A percentile compares a stretch with the other conserved stretches of the same genome.
These are phyloP conservation scores for Micromonas commoda DNA, from an alignment of 139 green algal species.

Conservation along the genomic window DNA sequence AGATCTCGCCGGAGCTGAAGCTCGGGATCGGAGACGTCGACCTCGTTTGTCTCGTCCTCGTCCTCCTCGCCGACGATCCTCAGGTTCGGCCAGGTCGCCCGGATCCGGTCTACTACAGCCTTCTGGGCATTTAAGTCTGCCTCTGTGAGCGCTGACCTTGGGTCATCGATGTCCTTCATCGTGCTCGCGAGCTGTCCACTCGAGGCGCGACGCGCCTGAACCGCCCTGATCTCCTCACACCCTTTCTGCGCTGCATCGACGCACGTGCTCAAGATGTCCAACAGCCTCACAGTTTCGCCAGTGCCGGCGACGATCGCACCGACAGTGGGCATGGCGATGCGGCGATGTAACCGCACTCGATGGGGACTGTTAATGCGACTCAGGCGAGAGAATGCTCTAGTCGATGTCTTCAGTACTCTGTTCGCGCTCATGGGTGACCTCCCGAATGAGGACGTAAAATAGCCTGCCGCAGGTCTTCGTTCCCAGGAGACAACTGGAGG, in stretches of 20 bases:
- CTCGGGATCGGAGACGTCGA: not conserved
- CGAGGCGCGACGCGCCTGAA: not conserved
- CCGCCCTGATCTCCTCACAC: constrained; percentile 17
- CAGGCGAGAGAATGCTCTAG: too few relatives aligned
- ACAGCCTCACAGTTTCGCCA: not conserved
- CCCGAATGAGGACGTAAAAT: too few relatives aligned
- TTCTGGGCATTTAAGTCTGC: constrained; percentile 23
- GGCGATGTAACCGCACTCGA: too few relatives aligned
- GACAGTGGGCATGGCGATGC: too few relatives aligned
- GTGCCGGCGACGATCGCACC: not conserved
- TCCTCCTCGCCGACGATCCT: constrained; percentile 33
- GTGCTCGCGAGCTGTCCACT: constrained; percentile 5
- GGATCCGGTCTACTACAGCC: constrained; percentile 14
- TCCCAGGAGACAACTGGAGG: too few relatives aligned
- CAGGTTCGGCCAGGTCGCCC: not conserved
- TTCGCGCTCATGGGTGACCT: too few relatives aligned
- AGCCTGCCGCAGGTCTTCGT: too few relatives aligned
- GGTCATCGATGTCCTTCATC: constrained; percentile 17
- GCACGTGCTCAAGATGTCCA: not conserved
- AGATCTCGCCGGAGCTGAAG: not conserved
- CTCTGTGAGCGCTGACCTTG: constrained; percentile 21
- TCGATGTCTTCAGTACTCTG: too few relatives aligned
- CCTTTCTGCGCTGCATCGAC: not conserved
- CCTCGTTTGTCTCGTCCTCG: constrained; percentile 16
- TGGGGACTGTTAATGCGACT: too few relatives aligned